Evolutionary conservation across 2,329 filamentous ascomycete species (phyloP).

Genomic region (Clonostachys sp.): DNA sequence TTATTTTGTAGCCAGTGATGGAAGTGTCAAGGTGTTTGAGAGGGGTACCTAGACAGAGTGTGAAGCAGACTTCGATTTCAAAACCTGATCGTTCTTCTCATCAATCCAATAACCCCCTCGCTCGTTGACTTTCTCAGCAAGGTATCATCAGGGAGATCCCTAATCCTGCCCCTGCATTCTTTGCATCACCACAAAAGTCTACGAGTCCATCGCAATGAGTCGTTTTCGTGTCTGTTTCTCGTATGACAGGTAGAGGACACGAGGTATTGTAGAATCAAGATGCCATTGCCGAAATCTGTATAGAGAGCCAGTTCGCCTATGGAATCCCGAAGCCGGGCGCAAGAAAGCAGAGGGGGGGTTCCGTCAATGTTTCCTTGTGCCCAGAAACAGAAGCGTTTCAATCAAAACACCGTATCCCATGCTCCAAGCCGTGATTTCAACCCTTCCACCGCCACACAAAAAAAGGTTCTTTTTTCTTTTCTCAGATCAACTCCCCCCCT

Average conservation of each 20-base stretch:
- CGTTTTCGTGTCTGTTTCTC: not conserved
- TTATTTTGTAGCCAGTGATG: conserved; percentile 78
- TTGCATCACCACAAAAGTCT: no score
- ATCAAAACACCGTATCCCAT: conserved; percentile 2
- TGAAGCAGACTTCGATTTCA: no score
- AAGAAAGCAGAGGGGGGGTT: not conserved
- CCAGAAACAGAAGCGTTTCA: not conserved
- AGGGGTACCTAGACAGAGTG: conserved; percentile 49
- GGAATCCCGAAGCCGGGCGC: not conserved
- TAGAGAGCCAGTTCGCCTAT: not conserved
- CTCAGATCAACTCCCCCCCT: not conserved
- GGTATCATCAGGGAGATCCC: no score
- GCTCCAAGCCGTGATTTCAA: conserved; percentile 1
- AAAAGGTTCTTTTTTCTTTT: not conserved
- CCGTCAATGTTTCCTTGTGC: conserved; percentile 1
- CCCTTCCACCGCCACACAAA: not conserved
- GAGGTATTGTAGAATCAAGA: not conserved
- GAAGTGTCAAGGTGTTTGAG: conserved; percentile 78
- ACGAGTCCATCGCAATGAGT: no score
- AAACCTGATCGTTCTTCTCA: no score
- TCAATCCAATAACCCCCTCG: no score
- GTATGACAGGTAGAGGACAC: not conserved
- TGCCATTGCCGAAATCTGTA: not conserved
- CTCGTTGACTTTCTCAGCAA: no score
- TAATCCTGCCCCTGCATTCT: no score